Evolutionary conservation across 192 early-diverging fungal species (phyloP), one percentile per base, ranked within the genome.

Genomic region (Linderina pennispora): DNA sequence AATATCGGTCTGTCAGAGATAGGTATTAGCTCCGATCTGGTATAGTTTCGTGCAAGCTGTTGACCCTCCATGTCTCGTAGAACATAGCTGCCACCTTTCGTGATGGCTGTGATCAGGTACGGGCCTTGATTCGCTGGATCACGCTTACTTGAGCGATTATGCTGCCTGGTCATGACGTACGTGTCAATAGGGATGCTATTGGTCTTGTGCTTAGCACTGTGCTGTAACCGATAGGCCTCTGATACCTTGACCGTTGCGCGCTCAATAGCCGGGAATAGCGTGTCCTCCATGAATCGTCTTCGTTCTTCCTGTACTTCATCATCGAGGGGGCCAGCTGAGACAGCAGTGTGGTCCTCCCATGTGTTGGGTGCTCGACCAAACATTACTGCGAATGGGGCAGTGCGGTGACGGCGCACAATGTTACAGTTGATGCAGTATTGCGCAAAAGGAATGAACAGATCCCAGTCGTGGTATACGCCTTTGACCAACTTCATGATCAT

Each of bases 371-470:
- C 21, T 31, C 66, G 13, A 3, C 55, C 71, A 57, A 75, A 78
- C 40, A 78, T 66, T 14, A 72, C 40, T 19, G 59, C 43, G 34
- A 75, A 78, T 2, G 66, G 72, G 16, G 62, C 53, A 0, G 60
- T 58, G 22, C 58, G 58, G 26, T 53, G 53, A n/a, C 48, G 19
- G 2, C 32, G 23, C 2, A 48, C 38, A 10, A 64, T 50, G 8
- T 58, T 53, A 1, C 40, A 28, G 36, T 78, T 78, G 44, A 66
- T 50, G 8, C 41, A 48, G 3, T 60, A 42, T 37, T 78, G 71
- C 4, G 53, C 39, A 40, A 51, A 60, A 14, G 62, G 65, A 14
- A 65, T 24, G 46, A 62, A 49, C 10, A 25, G 2, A 11, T 65
- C 56, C 71, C 75, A 77, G 21, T 28, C 19, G 11, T 31, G 13